Evolutionary conservation across 1,284 basidiomycete species (phyloP).

Genomic region (Ceratobasidium sp.): DNA sequence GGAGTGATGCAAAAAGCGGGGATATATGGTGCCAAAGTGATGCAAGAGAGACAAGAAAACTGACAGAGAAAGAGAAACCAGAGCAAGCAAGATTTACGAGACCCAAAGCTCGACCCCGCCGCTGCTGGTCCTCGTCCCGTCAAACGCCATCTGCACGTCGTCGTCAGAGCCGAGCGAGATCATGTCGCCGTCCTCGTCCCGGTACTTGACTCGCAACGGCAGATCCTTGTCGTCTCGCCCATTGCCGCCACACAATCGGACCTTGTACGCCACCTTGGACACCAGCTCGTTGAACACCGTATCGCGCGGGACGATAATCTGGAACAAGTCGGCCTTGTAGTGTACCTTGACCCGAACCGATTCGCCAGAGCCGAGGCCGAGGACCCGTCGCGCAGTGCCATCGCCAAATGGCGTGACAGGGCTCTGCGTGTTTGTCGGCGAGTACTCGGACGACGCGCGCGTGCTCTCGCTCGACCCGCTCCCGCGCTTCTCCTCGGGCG

Average conservation of each 20-base stretch:
- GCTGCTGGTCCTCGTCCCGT: conserved; percentile 55
- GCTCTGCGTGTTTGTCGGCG: conserved; percentile 78
- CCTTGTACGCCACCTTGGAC: conserved; percentile 93
- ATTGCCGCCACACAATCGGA: conserved; percentile 82
- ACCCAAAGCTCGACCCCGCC: conserved; percentile 45
- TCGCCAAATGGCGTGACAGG: conserved; percentile 85
- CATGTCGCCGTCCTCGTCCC: conserved; percentile 92
- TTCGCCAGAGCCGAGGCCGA: conserved; percentile 42
- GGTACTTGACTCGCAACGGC: conserved; percentile 87
- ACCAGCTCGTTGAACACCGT: conserved; percentile 87
- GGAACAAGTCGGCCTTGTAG: conserved; percentile 91
- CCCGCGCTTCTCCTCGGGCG: conserved; percentile 65
- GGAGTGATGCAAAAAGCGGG: not conserved
- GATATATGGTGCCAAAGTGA: too few relatives aligned
- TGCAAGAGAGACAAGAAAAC: conserved; percentile 15
- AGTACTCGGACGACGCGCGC: conserved; percentile 81
- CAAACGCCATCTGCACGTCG: conserved; percentile 92
- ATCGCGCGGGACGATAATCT: conserved; percentile 86
- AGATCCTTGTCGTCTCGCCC: conserved; percentile 72
- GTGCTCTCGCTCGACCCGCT: conserved; percentile 86
- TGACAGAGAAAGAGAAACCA: not conserved
- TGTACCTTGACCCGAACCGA: conserved; percentile 77
- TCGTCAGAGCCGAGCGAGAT: conserved; percentile 88
- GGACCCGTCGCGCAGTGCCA: conserved; percentile 17
- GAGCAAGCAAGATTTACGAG: conserved; percentile 17